phyloP scores from a whole-genome alignment of 1,284 basidiomycete genomes.

The Apiotrichum mycotoxinovorans region DNA sequence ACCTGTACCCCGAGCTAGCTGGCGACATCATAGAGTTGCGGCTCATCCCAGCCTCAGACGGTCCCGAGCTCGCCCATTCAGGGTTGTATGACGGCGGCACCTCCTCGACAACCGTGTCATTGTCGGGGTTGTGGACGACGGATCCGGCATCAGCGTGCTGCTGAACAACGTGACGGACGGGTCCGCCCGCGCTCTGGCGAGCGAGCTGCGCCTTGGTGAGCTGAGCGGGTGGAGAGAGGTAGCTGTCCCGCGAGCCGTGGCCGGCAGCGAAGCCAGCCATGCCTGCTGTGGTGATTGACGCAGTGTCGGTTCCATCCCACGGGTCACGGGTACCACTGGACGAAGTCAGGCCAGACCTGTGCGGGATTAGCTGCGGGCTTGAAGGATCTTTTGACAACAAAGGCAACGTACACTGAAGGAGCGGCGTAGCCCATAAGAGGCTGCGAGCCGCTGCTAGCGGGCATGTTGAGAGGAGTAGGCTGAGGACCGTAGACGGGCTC shows the following conservation, averaged over 20 bases:
- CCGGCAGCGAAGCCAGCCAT: not conserved
- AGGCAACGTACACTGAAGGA: not conserved
- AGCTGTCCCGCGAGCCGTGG: not conserved
- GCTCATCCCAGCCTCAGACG: too few relatives aligned
- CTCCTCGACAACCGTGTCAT: not conserved
- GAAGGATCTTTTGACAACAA: not conserved
- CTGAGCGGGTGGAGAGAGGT: not conserved
- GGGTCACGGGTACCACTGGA: not conserved
- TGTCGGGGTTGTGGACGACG: not conserved
- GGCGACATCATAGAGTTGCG: too few relatives aligned
- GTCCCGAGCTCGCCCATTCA: not conserved
- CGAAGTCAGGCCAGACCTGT: not conserved
- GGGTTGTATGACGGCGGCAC: constrained; percentile 3
- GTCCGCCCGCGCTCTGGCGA: not conserved
- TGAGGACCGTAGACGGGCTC: not conserved
- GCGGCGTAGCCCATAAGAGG: too few relatives aligned
- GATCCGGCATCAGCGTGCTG: not conserved
- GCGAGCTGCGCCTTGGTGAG: not conserved
- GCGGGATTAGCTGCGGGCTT: not conserved
- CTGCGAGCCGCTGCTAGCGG: not conserved
- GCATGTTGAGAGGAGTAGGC: not conserved
- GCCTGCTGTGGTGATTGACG: not conserved
- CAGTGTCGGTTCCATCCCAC: not conserved
- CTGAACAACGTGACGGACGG: not conserved
- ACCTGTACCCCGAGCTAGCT: too few relatives aligned